Conservation (phyloP, 129 eudicot species). For the Dittrichia graveolens region DNA sequence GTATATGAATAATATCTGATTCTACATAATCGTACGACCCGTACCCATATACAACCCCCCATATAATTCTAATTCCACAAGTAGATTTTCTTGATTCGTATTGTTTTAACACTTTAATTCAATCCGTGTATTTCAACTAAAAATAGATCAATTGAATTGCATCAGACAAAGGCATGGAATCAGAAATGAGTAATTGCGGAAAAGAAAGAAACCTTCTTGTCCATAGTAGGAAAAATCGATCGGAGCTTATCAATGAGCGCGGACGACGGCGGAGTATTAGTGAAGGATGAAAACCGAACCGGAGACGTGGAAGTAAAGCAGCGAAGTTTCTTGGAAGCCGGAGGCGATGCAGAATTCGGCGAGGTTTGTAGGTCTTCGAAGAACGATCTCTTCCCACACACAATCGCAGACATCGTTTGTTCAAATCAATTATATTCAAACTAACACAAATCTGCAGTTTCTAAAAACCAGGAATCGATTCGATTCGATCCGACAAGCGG, state of each 20-base stretch:
- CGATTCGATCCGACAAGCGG: slow-evolving; percentile 17
- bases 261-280: slow-evolving; percentile 36
- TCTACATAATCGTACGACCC: no score
- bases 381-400: slow-evolving; percentile 55
- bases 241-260: slow-evolving; percentile 36
- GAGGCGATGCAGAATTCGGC: slow-evolving; percentile 39
- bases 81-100: neutral
- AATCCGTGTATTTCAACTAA: neutral
- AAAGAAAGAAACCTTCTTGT: slow-evolving; percentile 25
- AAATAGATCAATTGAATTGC: neutral
- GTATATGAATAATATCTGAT: no score
- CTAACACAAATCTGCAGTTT: slow-evolving; percentile 21
- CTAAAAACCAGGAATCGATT: slow-evolving; percentile 17
- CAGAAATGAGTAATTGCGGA: slow-evolving; percentile 3
- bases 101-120: slow-evolving; percentile 6
- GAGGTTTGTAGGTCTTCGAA: slow-evolving; percentile 41
- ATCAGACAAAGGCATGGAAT: neutral
- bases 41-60: no score
- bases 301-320: slow-evolving; percentile 40
- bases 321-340: slow-evolving; percentile 37
- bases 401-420: slow-evolving; percentile 50
- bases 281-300: slow-evolving; percentile 39
- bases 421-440: slow-evolving; percentile 28
- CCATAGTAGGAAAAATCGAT: slow-evolving; percentile 38
- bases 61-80: neutral